phyloP scores from a whole-genome alignment of 225 moss, liverwort and hornwort species.

The Physcomitrellopsis africana region DNA sequence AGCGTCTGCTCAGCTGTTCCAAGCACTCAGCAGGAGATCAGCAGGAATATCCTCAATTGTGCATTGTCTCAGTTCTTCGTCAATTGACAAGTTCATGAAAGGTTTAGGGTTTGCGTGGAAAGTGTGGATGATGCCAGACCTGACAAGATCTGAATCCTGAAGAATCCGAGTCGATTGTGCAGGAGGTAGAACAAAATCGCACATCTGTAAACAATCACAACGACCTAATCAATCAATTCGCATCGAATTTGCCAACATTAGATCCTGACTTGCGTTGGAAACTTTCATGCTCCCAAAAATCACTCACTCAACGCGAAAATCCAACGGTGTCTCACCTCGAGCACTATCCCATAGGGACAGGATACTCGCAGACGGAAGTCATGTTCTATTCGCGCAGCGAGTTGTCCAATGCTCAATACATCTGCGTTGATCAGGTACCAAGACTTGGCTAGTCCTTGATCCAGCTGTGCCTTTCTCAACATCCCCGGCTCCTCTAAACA shows the following conservation, averaged over 20 bases:
- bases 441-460: conserved; percentile 53
- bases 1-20: background rate
- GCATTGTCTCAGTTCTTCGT: background rate
- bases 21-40: conserved; percentile 7
- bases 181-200: conserved; percentile 74
- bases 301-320: background rate
- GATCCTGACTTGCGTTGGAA: background rate
- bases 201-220: conserved; percentile 53
- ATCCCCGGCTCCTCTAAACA: conserved; percentile 48
- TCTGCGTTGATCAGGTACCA: conserved; percentile 53
- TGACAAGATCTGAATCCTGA: conserved; percentile 81
- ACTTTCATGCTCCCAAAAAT: background rate
- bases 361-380: conserved; percentile 36
- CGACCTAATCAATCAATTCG: conserved; percentile 15
- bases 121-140: conserved; percentile 41
- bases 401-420: conserved; percentile 36
- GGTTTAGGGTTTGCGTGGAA: conserved; percentile 3
- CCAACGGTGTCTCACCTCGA: conserved; percentile 41
- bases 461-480: conserved; percentile 41
- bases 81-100: conserved; percentile 13
- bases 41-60: background rate
- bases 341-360: conserved; percentile 47
- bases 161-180: conserved; percentile 63
- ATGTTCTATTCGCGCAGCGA: conserved; percentile 35
- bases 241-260: conserved; percentile 8